These are phyloP conservation scores for Zygoascus hellenicus DNA, from an alignment of 1,139 yeast species.

Conservation along the genomic window DNA sequence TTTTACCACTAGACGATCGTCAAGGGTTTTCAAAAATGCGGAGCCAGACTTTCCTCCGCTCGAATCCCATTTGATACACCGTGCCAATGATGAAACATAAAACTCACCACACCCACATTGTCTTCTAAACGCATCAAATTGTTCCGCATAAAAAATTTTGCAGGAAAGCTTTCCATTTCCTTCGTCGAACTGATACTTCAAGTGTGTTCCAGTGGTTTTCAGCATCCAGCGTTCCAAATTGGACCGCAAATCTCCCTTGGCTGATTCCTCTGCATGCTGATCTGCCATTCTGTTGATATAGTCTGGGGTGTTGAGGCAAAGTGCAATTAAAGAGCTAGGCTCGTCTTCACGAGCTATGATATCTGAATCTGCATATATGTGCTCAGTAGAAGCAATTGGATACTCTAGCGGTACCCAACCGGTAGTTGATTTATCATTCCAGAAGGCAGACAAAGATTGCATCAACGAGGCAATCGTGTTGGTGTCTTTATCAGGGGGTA, in stretches of 20 bases:
- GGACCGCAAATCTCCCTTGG: constrained; percentile 1
- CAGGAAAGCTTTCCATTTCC: constrained; percentile 80
- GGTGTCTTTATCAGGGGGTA: constrained; percentile 43
- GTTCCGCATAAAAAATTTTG: constrained; percentile 92
- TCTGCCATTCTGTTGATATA: constrained; percentile 59
- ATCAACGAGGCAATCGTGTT: constrained; percentile 52
- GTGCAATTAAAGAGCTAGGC: constrained; percentile 91
- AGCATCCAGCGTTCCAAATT: constrained; percentile 63
- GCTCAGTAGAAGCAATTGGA: constrained; percentile 68
- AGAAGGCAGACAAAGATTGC: constrained; percentile 80
- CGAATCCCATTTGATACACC: constrained; percentile 95
- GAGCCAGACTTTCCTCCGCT: constrained; percentile 97
- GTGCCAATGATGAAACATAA: constrained; percentile 80
- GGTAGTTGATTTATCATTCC: constrained; percentile 97
- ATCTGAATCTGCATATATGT: constrained; percentile 88
- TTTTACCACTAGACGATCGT: constrained; percentile 83
- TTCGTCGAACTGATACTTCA: constrained; percentile 83
- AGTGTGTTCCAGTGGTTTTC: constrained; percentile 79
- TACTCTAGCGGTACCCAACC: constrained; percentile 90
- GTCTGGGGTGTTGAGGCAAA: constrained; percentile 80
- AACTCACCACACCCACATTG: constrained; percentile 74
- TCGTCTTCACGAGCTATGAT: constrained; percentile 95
- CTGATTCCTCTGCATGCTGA: constrained; percentile 24
- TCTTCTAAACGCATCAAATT: constrained; percentile 86
- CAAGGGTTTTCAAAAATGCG: constrained; percentile 84